A percentile compares a stretch with the other conserved stretches of the same genome.
Evolutionary conservation across 345 rosid genomes (phyloP).

Genomic region (Camelina hispida): DNA sequence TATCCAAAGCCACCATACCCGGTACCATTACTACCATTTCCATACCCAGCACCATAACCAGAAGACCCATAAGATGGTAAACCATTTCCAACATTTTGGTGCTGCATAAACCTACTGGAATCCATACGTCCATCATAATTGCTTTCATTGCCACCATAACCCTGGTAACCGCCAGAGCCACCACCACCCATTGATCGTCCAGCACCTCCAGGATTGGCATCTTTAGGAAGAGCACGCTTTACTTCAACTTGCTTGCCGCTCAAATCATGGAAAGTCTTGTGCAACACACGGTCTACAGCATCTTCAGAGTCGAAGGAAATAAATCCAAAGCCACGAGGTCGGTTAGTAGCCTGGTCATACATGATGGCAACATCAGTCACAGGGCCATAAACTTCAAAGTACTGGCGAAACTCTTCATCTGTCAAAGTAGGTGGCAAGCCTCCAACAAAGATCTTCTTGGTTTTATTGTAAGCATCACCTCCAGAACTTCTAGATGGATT

Average conservation of each 20-base stretch:
- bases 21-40: conserved; percentile 70
- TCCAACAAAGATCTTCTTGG: conserved; percentile 95
- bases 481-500: conserved; percentile 66
- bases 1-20: conserved; percentile 83
- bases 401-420: conserved; percentile 86
- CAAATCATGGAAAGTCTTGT: conserved; percentile 84
- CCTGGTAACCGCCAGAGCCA: conserved; percentile 70
- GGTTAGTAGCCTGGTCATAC: conserved; percentile 89
- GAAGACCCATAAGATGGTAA: conserved; percentile 82
- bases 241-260: conserved; percentile 95
- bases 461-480: conserved; percentile 62
- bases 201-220: conserved; percentile 86
- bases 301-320: conserved; percentile 90
- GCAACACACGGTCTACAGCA: conserved; percentile 85
- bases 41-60: conserved; percentile 75
- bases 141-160: conserved; percentile 61
- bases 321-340: conserved; percentile 97
- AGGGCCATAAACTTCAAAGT: conserved; percentile 82
- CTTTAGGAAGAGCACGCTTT: conserved; percentile 92
- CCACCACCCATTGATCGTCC: conserved; percentile 72
- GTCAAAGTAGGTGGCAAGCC: conserved; percentile 87
- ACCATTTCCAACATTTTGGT: conserved; percentile 63
- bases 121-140: conserved; percentile 79
- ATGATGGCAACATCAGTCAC: conserved; percentile 89
- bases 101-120: conserved; percentile 75